Conservation (phyloP, 306 rosid genomes). For the Vicia sativa region DNA sequence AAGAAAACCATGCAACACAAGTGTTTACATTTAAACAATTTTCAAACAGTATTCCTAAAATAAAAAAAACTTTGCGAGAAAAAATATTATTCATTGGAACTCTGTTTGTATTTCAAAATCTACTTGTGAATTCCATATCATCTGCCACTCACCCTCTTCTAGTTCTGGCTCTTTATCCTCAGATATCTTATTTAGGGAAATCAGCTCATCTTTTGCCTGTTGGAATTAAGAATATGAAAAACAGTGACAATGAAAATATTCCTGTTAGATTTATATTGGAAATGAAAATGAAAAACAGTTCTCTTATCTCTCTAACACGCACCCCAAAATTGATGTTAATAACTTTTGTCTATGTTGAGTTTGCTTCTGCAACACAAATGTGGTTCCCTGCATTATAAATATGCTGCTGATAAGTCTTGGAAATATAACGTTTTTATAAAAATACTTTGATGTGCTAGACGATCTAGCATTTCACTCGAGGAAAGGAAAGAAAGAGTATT, state of each 20-base stretch:
- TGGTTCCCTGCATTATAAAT: slow-evolving; percentile 96
- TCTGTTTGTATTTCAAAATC: too few species aligned
- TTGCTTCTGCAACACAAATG: slow-evolving; percentile 89
- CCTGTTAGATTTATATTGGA: too few species aligned
- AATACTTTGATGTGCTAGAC: slow-evolving; percentile 26
- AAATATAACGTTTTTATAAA: slow-evolving; percentile 22
- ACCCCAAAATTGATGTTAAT: slow-evolving; percentile 66
- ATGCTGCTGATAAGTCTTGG: slow-evolving; percentile 57
- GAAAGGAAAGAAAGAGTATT: too few species aligned
- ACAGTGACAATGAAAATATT: slow-evolving; percentile 3
- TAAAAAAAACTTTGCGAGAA: too few species aligned
- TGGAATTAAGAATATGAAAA: slow-evolving; percentile 26
- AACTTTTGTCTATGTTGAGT: slow-evolving; percentile 76
- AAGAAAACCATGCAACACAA: slow-evolving; percentile 4
- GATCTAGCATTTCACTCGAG: too few species aligned
- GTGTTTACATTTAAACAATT: slow-evolving; percentile 3
- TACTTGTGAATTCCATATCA: slow-evolving; percentile 99
- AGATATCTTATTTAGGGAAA: slow-evolving; percentile 46
- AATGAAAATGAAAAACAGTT: neutral
- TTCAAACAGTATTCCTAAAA: too few species aligned
- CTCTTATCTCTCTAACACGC: slow-evolving; percentile 60
- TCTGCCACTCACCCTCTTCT: slow-evolving; percentile 85
- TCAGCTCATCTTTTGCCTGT: slow-evolving; percentile 77
- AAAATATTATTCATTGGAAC: too few species aligned
- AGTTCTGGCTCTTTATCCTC: slow-evolving; percentile 58